Evolutionary conservation across 2,329 filamentous ascomycete genomes (phyloP).

Genomic region (Aspergillus versicolor): DNA sequence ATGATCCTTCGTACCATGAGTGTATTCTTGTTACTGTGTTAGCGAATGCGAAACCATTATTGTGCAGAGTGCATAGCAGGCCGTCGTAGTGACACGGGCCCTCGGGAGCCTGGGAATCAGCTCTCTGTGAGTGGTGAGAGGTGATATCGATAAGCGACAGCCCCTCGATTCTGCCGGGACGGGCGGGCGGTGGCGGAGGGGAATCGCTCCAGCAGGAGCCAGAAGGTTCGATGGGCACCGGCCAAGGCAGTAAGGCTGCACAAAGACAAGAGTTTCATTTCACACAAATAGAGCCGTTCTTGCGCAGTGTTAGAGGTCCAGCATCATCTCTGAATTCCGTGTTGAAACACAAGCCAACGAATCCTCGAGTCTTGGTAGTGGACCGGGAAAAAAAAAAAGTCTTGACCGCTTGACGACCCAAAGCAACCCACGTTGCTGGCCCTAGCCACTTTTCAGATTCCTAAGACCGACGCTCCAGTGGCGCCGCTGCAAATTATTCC

Average conservation of each 20-base stretch:
- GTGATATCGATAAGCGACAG: conserved; percentile 21
- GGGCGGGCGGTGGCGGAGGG: conserved; percentile 26
- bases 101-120: not conserved
- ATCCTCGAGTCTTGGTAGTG: not conserved
- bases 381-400: conserved; percentile 18
- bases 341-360: not conserved
- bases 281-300: not conserved
- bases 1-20: not conserved
- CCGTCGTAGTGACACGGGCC: not conserved
- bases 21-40: not conserved
- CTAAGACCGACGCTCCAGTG: conserved; percentile 26
- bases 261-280: not conserved
- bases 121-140: not conserved
- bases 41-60: not conserved
- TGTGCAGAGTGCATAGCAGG: not conserved
- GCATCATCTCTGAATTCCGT: conserved; percentile 1
- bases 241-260: conserved; percentile 11
- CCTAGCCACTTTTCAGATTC: conserved; percentile 27
- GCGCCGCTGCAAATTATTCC: conserved; percentile 41
- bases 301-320: not conserved
- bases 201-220: conserved; percentile 31
- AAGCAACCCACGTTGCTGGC: conserved; percentile 19
- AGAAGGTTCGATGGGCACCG: conserved; percentile 40
- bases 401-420: conserved; percentile 27
- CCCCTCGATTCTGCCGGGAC: conserved; percentile 24